Evolutionary conservation across 257 asterid genomes (phyloP), one percentile per base, ranked within the genome.

Genomic region (Cinchona pubescens): DNA sequence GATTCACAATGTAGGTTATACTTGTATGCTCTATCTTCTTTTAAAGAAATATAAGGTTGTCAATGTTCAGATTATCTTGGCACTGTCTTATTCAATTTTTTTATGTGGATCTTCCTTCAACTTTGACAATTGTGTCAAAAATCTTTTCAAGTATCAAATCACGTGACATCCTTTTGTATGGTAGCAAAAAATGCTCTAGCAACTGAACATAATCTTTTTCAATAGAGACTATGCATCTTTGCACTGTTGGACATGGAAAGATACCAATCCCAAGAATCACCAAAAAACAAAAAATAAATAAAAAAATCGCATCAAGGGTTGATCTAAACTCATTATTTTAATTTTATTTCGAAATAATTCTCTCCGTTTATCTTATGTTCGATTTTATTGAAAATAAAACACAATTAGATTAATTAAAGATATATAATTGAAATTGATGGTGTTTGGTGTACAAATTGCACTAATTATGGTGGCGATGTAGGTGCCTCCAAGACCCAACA

Each of bases 401-500:
- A 27, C 34, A n/a, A 75, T n/a, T n/a, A 40, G 42, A 37, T 27
- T 30, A 25, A 23, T 21, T n/a, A 63, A 14, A 19, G 64, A n/a
- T 4, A n/a, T n/a, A n/a, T n/a, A 71, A 61, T 4, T 34, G 1
- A 34, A 59, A 29, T 29, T 32, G 72, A 40, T 37, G 48, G 23
- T 67, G 9, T 64, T 67, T 56, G 48, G 42, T 27, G 65, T 12
- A 27, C 19, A n/a, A n/a, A n/a, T n/a, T n/a, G n/a, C n/a, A n/a
- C n/a, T n/a, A n/a, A n/a, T 18, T 34, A 59, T 66, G 62, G n/a
- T 71, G 75, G 59, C 69, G 73, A 21, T 79, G 83, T 84, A 90
- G 96, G 91, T 82, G 21, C 73, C 92, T 71, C 92, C 88, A 15
- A 85, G 76, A 56, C 87, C 91, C 21, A 82, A 88, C 79, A 90